These are phyloP conservation scores for Aurantiochytrium sp. DNA, from an alignment of 108 stramenopile genomes.

Conservation along the genomic window DNA sequence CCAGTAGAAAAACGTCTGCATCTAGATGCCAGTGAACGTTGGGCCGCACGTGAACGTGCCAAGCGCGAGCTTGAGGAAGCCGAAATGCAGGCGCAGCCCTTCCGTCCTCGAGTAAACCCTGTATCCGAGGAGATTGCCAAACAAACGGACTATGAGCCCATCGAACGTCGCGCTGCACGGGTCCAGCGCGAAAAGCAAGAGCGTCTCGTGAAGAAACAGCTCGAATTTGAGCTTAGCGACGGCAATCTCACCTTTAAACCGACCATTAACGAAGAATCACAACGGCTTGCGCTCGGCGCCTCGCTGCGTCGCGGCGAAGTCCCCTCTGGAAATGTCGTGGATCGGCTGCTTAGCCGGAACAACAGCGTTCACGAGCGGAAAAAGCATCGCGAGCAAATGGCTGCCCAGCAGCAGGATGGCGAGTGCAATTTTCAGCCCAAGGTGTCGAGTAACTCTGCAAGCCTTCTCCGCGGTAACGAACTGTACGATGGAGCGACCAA, in stretches of 20 bases:
- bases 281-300: background rate
- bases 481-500: background rate
- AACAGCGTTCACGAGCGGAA: background rate
- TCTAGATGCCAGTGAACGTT: background rate
- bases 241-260: background rate
- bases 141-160: background rate
- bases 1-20: background rate
- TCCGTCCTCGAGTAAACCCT: background rate
- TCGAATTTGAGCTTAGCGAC: background rate
- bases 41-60: background rate
- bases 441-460: background rate
- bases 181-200: slow-evolving; percentile 10
- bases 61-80: slow-evolving; percentile 8
- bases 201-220: background rate
- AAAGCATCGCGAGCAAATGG: background rate
- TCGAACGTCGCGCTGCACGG: background rate
- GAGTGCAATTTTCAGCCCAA: background rate
- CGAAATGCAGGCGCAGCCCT: background rate
- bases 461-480: background rate
- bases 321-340: background rate
- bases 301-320: background rate
- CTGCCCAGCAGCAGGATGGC: background rate
- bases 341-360: background rate
- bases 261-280: background rate
- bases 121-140: slow-evolving; percentile 12